These are phyloP conservation scores for Penicillium frequentans DNA, from an alignment of 2,329 filamentous ascomycete species.

Conservation along the genomic window DNA sequence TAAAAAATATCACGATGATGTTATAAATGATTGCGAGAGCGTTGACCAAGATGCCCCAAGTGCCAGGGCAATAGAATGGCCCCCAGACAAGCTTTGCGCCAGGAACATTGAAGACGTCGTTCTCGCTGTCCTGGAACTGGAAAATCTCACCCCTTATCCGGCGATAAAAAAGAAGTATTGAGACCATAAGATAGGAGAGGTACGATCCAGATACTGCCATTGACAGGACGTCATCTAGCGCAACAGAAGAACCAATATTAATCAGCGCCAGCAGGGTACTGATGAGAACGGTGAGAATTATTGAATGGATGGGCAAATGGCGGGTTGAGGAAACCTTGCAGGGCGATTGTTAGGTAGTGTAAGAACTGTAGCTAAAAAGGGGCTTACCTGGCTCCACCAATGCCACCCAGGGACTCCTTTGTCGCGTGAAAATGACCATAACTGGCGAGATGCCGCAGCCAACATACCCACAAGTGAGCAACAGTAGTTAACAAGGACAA, in stretches of 20 bases:
- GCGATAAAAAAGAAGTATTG: background rate
- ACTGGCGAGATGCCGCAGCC: constrained; percentile 47
- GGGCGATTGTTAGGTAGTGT: background rate
- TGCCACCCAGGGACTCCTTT: constrained; percentile 29
- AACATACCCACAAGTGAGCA: constrained; percentile 35
- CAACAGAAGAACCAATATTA: constrained; percentile 32
- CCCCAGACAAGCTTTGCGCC: constrained; percentile 32
- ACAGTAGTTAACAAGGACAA: constrained; percentile 30
- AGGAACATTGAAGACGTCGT: constrained; percentile 23
- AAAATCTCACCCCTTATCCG: background rate
- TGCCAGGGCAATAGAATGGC: constrained; percentile 27
- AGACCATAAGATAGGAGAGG: constrained; percentile 5
- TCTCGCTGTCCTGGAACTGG: background rate
- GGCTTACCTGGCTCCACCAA: constrained; percentile 27
- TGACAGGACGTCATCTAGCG: constrained; percentile 26
- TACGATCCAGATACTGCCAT: constrained; percentile 9
- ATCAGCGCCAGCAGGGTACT: constrained; percentile 27
- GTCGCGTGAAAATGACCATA: constrained; percentile 30
- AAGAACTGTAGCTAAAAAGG: background rate
- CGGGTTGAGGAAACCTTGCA: constrained; percentile 22
- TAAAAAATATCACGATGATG: constrained; percentile 49
- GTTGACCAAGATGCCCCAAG: constrained; percentile 46
- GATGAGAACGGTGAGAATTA: constrained; percentile 20
- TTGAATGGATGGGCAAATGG: constrained; percentile 27
- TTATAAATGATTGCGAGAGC: constrained; percentile 47